phyloP scores from a whole-genome alignment of 441 rosid genomes.

The Euphorbia corollata region DNA sequence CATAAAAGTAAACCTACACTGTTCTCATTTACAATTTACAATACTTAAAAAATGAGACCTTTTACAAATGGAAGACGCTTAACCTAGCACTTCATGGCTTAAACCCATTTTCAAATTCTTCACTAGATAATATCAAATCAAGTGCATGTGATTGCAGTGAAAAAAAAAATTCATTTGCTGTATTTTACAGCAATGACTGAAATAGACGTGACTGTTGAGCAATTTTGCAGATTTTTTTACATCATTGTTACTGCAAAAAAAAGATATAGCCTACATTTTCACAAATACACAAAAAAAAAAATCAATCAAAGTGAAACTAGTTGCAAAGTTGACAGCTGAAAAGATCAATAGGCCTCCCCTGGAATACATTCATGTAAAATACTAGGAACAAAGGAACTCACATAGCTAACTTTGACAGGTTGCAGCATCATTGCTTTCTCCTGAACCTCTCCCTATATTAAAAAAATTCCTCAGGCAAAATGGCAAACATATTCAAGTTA shows the following conservation, averaged over 20 bases:
- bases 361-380: constrained; percentile 2
- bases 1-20: neutral
- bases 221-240: neutral
- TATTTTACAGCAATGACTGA: neutral
- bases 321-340: neutral
- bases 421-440: constrained; percentile 64
- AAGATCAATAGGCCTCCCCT: neutral
- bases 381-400: constrained; percentile 32
- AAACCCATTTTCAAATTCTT: neutral
- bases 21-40: neutral
- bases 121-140: neutral
- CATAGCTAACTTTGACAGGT: constrained; percentile 58
- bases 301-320: neutral
- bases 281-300: neutral
- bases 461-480: constrained; percentile 20
- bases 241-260: neutral
- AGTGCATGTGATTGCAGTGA: neutral
- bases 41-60: neutral
- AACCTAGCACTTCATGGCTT: neutral
- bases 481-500: constrained; percentile 15
- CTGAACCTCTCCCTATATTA: constrained; percentile 73
- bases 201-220: neutral
- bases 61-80: neutral
- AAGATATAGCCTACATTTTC: neutral
- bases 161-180: neutral